Evolutionary conservation across 768 basidiomycete species (phyloP).

Genomic region (Lactarius sanguifluus): DNA sequence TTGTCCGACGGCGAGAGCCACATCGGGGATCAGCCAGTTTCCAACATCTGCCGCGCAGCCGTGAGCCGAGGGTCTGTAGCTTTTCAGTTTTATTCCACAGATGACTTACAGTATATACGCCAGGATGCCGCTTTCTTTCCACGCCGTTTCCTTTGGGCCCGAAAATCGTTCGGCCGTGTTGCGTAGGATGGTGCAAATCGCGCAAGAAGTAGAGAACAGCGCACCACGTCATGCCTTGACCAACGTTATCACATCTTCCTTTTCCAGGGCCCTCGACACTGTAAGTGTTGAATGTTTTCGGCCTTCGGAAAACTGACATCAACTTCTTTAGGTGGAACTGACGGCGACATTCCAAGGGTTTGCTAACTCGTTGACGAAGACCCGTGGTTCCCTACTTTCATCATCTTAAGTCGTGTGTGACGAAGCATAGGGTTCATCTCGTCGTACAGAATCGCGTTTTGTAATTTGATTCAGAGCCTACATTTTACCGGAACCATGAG

Average conservation of each 20-base stretch:
- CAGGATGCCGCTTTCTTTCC: constrained; percentile 57
- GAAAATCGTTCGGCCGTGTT: constrained; percentile 35
- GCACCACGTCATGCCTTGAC: constrained; percentile 42
- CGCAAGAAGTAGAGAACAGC: constrained; percentile 45
- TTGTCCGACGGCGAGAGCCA: constrained; percentile 54
- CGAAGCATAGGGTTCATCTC: background rate
- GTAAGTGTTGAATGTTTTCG: constrained; percentile 35
- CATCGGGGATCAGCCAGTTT: constrained; percentile 40
- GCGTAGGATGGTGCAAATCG: constrained; percentile 52
- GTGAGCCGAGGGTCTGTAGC: constrained; percentile 43
- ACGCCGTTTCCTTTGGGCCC: constrained; percentile 54
- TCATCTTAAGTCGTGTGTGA: constrained; percentile 18
- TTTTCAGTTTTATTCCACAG: background rate
- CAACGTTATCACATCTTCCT: constrained; percentile 43
- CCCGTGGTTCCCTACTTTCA: constrained; percentile 48
- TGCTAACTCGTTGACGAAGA: constrained; percentile 55
- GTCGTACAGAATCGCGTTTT: background rate
- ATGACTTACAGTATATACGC: background rate
- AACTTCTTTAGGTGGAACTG: constrained; percentile 44
- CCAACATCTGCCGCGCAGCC: constrained; percentile 45
- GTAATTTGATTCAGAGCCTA: background rate
- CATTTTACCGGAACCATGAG: background rate
- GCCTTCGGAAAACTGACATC: background rate
- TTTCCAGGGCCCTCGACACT: constrained; percentile 50
- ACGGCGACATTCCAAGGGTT: constrained; percentile 58